Evolutionary conservation across 2,329 filamentous ascomycete genomes (phyloP), one percentile per base, ranked within the genome.

Genomic region (Blumeria hordei): DNA sequence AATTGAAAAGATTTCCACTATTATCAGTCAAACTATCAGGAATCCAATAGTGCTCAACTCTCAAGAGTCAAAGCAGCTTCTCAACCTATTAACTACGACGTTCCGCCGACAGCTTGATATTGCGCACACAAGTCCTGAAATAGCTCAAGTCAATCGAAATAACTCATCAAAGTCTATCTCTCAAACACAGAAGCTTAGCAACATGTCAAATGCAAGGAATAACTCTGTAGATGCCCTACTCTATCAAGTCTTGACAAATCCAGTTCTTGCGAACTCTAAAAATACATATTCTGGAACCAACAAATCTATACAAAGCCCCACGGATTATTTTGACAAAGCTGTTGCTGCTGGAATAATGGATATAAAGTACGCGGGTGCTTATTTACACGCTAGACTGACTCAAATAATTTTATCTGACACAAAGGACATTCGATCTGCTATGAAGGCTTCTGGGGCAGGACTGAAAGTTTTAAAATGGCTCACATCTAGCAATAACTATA

Each of bases 181-280:
- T 28, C 21, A 28, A 28, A 36, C 54, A 18, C 3, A 28, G 28
- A 53, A 14, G 11, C 37, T 41, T n/a, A 53, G 53, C 16, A 33
- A 28, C 21, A 28, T 28, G 4, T 18, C 45, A 6, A 53, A 60
- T 14, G 52, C 55, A 6, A 56, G 57, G 5, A 55, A 66, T 18
- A 63, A 62, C 44, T 61, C 65, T 52, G 67, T 72, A 1, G 68
- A 71, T 53, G 65, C 64, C 53, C 74, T 75, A 61, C 62, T 77
- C 56, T 63, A 71, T 36, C 70, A 72, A 6, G 68, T 77, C 35
- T 62, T 77, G 39, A 70, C 68, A 12, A 75, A 72, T 60, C 74
- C 74, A 3, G 64, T 76, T 6, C 68, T 77, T 52, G 58, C 41
- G 14, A 35, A 52, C 34, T 28, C 8, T 45, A 51, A 18, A 28